Base-by-base conservation (phyloP, 495 filamentous ascomycete genomes). In the Penicillium flavigenum region DNA sequence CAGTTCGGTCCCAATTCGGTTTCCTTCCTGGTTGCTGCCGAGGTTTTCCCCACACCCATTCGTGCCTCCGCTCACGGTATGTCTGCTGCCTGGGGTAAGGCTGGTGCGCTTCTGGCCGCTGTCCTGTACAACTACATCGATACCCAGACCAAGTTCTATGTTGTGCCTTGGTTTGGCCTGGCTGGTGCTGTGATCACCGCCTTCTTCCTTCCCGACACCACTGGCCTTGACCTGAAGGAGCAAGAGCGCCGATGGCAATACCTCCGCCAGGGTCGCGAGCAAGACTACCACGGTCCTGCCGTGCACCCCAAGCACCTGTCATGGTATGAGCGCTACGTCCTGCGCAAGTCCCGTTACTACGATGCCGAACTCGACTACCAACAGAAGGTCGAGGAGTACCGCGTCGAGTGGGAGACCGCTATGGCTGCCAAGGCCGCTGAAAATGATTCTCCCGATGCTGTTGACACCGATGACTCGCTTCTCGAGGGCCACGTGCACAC, bases 1-100 rank as follows among this genome's bases (percentile, higher is more conserved):
- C 92, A 96, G 71, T 96, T 96, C 65, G 91, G 92, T 8, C 91
- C 92, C 72, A 96, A 96, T 80, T 84, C 83, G 52, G 89, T 95
- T 54, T 92, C 90, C 49, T 96, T 96, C 86, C 79, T 96, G 56
- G 89, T 93, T 20, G 91, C 92, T 27, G 92, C 90, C 27, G 92
- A 96, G 69, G 89, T 93, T 11, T 96, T 86, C 79, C 92, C 92
- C 2, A 95, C 91, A 0, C 88, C 90, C 5, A 86, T 96, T 58
- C 89, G 92, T 63, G 91, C 91, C 50, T 90, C 90, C 36, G 91
- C 92, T 45, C 92, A 96, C 78, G 92, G 91, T 60, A 84, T 96
- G 67, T 89, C 88, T 27, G 91, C 92, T 52, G 91, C 90, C 47
- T 76, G 83, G 50, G 92, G 92, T 64, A 96, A 96, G 71, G 68